These are phyloP conservation scores for Paspalum notatum DNA, from an alignment of 176 grass and related monocot genomes.

Conservation along the genomic window DNA sequence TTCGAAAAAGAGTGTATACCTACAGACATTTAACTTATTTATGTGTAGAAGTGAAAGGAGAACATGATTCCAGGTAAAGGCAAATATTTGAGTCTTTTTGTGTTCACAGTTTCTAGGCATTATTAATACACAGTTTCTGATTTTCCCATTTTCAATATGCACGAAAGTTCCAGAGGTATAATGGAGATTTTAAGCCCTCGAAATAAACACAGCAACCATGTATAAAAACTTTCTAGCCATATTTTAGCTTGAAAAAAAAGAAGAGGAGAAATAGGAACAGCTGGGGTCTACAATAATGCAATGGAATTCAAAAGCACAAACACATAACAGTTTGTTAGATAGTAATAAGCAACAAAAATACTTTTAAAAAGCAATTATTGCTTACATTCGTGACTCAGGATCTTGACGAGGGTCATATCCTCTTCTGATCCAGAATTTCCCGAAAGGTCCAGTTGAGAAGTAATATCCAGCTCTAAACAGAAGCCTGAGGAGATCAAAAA, in stretches of 20 bases:
- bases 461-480: constrained; percentile 98
- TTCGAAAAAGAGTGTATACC: not conserved
- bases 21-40: not conserved
- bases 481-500: constrained; percentile 63
- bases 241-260: constrained; percentile 11
- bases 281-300: constrained; percentile 8
- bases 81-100: not conserved
- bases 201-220: not conserved
- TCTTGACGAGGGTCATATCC: constrained; percentile 92
- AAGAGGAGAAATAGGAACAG: not conserved
- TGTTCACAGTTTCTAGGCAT: not conserved
- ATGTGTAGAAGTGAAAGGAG: not conserved
- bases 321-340: constrained; percentile 12
- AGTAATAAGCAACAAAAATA: constrained; percentile 2
- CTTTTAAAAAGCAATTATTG: not conserved
- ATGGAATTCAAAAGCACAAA: constrained; percentile 39
- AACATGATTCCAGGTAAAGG: not conserved
- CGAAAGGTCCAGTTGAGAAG: constrained; percentile 88
- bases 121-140: not conserved
- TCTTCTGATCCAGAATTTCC: constrained; percentile 92
- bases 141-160: not conserved
- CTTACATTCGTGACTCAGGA: constrained; percentile 84
- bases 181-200: not conserved
- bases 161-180: not conserved
- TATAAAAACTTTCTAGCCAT: not conserved